Evolutionary conservation across 192 early-diverging fungal species (phyloP).

Genomic region (Coemansia sp.): DNA sequence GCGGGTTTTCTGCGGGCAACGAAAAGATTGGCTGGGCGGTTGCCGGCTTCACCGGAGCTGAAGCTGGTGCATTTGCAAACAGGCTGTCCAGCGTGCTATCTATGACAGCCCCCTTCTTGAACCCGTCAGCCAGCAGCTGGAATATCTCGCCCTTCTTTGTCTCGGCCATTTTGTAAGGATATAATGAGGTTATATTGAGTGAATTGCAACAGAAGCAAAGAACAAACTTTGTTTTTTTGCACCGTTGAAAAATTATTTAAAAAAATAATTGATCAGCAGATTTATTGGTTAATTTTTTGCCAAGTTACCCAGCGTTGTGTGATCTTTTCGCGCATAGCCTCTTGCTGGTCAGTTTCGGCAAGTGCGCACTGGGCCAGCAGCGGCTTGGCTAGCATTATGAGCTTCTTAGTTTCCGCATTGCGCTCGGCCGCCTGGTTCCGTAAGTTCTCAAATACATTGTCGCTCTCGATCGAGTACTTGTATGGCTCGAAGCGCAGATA

Average conservation of each 20-base stretch:
- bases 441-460: slow-evolving; percentile 8
- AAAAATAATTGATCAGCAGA: neutral
- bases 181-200: neutral
- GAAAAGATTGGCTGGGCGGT: neutral
- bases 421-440: slow-evolving; percentile 12
- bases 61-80: slow-evolving; percentile 57
- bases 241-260: no score
- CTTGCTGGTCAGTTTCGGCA: slow-evolving; percentile 23
- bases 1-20: neutral
- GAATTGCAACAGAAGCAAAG: slow-evolving; percentile 1
- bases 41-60: slow-evolving; percentile 15
- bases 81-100: slow-evolving; percentile 58
- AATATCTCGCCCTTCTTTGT: slow-evolving; percentile 29
- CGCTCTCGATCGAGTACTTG: slow-evolving; percentile 5
- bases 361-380: slow-evolving; percentile 34
- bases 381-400: slow-evolving; percentile 19
- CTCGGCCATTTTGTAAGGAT: neutral
- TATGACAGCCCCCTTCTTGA: slow-evolving; percentile 34
- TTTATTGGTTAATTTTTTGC: slow-evolving; percentile 12
- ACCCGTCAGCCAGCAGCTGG: slow-evolving; percentile 35
- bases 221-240: neutral
- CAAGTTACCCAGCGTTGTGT: slow-evolving; percentile 24
- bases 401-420: slow-evolving; percentile 16
- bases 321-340: slow-evolving; percentile 9
- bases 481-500: slow-evolving; percentile 22